Conservation (phyloP, 257 asterid species). For the Solanum peruvianum region DNA sequence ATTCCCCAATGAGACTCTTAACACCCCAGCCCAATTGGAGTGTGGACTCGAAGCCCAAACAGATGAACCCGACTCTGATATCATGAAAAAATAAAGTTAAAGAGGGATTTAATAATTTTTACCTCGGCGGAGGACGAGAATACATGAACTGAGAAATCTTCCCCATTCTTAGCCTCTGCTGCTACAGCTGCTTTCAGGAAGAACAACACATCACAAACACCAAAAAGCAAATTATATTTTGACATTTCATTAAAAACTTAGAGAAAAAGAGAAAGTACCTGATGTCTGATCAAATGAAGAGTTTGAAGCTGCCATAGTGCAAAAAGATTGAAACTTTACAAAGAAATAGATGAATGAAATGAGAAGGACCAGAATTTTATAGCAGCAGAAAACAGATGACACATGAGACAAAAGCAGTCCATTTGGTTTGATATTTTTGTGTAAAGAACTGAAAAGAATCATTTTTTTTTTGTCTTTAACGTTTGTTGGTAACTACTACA, state of each 20-base stretch:
- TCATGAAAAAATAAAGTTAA: background rate
- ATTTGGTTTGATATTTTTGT: background rate
- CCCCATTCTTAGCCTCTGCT: conserved; percentile 24
- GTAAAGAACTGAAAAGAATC: background rate
- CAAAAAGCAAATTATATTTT: background rate
- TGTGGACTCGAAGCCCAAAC: background rate
- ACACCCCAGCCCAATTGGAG: background rate
- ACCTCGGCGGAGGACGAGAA: conserved; percentile 74
- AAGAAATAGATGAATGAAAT: background rate
- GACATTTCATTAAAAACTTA: no score
- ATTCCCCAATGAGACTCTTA: no score
- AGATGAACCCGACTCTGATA: background rate
- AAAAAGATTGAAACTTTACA: background rate
- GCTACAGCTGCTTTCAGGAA: conserved; percentile 7
- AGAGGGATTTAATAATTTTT: background rate
- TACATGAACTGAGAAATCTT: conserved; percentile 40
- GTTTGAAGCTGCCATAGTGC: conserved; percentile 29
- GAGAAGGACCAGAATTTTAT: background rate
- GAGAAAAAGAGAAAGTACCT: conserved; percentile 10
- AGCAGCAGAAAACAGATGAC: background rate
- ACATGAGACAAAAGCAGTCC: background rate
- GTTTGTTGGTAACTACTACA: background rate
- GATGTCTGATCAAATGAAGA: conserved; percentile 18
- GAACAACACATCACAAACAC: background rate
- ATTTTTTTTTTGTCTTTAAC: background rate